Evolutionary conservation across 208 protist species (phyloP), one percentile per base, ranked within the genome.

Genomic region (Sergeia podlipaevii): DNA sequence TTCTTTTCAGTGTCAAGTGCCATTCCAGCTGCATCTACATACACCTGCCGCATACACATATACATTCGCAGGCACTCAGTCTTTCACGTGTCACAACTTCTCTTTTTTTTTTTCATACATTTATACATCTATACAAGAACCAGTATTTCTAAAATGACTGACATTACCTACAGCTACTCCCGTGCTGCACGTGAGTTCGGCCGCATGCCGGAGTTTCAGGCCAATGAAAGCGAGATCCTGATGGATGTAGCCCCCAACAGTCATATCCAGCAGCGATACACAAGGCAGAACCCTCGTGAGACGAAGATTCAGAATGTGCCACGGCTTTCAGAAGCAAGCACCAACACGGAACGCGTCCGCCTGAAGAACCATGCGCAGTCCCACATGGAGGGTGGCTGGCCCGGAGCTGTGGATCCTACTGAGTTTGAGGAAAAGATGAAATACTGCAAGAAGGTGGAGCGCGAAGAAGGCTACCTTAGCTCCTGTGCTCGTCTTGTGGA

Each of bases 311-410:
- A 97, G 52, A 97, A 95, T 57, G 94, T 97, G 3, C 90, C 95
- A 13, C 74, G 87, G 58, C 68, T 97, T 15, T 95, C 92, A 1
- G 95, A 98, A 65, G 70, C 94, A 32, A 84, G 78, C 45, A 97
- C 93, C 2, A 98, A 98, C 76, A 98, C 95, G 17, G 91, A 97
- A 60, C 84, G 89, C 6, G 88, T 98, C 48, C 77, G 85, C 34
- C 65, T 97, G 17, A 85, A 87, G 46, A 80, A 77, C 44, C 82
- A 95, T 52, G 93, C 94, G n/a, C 89, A 98, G 69, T 80, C 80
- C 3, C 97, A 98, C 68, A 54, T 79, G 8, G 95, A 99, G 65
- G 97, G 97, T 44, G 97, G 97, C 26, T 99, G 97, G 97, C 97
- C 97, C n/a, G 88, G 95, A 56, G 93, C 92, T 48, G 90, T 99